phyloP scores from a whole-genome alignment of 768 basidiomycete genomes.

The Leccinum broughii region DNA sequence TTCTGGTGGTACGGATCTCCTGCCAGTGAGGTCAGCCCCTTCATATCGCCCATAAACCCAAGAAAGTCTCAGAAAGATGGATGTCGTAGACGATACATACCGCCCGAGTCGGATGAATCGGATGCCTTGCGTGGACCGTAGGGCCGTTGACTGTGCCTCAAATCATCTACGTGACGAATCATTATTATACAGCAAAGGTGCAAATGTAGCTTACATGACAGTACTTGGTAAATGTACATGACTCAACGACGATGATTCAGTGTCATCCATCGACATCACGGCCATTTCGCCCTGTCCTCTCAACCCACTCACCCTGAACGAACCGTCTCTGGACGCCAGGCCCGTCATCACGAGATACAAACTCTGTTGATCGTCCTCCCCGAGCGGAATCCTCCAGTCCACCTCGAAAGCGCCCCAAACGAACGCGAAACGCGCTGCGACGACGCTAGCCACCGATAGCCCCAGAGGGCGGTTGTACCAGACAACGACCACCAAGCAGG shows the following conservation, averaged over 20 bases:
- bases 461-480: slow-evolving; percentile 25
- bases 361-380: slow-evolving; percentile 36
- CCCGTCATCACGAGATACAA: slow-evolving; percentile 33
- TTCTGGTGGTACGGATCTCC: too few species aligned
- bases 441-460: slow-evolving; percentile 19
- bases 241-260: not conserved
- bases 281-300: not conserved
- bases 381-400: slow-evolving; percentile 29
- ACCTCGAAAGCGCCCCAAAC: slow-evolving; percentile 31
- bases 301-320: not conserved
- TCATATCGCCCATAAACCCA: too few species aligned
- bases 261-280: not conserved
- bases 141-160: too few species aligned
- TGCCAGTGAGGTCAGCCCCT: too few species aligned
- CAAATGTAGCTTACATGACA: not conserved
- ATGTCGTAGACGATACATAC: too few species aligned
- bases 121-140: too few species aligned
- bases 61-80: too few species aligned
- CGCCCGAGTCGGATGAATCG: too few species aligned
- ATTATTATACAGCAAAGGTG: too few species aligned
- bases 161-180: too few species aligned
- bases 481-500: slow-evolving; percentile 13
- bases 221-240: not conserved
- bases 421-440: slow-evolving; percentile 24
- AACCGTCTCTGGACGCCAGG: slow-evolving; percentile 7